phyloP scores from a whole-genome alignment of 2,329 filamentous ascomycete species.

The Curvularia sp. region DNA sequence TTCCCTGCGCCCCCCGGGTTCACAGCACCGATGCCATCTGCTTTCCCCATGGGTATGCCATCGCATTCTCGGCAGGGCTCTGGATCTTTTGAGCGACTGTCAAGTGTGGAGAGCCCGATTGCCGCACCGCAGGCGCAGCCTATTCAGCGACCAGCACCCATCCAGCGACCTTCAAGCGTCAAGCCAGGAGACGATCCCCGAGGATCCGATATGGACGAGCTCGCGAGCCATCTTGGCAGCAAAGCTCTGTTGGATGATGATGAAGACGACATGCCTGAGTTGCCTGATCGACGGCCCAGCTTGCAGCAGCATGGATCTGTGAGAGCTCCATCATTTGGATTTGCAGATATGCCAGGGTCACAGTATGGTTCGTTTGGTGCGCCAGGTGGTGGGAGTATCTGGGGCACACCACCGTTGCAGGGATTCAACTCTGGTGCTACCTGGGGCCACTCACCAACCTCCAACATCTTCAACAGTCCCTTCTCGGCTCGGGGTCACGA shows the following conservation, averaged over 20 bases:
- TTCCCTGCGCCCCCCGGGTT: conserved; percentile 53
- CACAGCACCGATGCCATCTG: conserved; percentile 43
- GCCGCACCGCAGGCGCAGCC: conserved; percentile 67
- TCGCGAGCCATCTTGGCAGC: conserved; percentile 84
- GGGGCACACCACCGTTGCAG: conserved; percentile 53
- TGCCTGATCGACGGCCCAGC: conserved; percentile 62
- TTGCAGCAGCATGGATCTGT: conserved; percentile 46
- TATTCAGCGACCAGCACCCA: conserved; percentile 83
- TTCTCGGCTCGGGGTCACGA: conserved; percentile 42
- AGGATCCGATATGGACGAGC: conserved; percentile 66
- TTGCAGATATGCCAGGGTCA: conserved; percentile 44
- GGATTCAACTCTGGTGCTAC: conserved; percentile 50
- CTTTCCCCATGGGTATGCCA: conserved; percentile 54
- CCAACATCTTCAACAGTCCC: conserved; percentile 42
- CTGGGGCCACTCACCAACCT: conserved; percentile 53
- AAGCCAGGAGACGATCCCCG: conserved; percentile 62
- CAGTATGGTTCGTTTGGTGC: conserved; percentile 46
- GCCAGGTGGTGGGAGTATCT: conserved; percentile 47
- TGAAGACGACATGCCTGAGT: conserved; percentile 62
- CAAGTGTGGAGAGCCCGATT: conserved; percentile 64
- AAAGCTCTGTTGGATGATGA: conserved; percentile 81
- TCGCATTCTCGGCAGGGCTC: conserved; percentile 80
- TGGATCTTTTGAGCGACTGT: conserved; percentile 62
- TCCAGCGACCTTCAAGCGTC: conserved; percentile 82
- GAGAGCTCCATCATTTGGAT: conserved; percentile 43